Conservation (phyloP, 2,329 filamentous ascomycete genomes). For the Aspergillus caelatus region DNA sequence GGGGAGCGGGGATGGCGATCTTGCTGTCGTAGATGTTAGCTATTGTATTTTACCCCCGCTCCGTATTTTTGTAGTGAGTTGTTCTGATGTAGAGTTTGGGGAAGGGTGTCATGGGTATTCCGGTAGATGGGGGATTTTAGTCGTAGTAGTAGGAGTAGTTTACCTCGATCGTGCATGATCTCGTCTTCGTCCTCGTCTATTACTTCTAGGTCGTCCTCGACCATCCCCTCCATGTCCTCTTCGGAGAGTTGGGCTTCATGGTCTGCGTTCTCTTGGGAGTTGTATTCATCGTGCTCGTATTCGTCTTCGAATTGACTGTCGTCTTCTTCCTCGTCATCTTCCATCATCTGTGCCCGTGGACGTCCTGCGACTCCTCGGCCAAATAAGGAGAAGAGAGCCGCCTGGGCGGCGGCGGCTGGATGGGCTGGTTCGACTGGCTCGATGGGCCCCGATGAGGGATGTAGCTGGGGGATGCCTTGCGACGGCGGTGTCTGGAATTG, state of each 20-base stretch:
- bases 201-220: slow-evolving; percentile 23
- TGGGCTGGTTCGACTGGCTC: slow-evolving; percentile 26
- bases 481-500: slow-evolving; percentile 39
- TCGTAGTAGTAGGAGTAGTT: too few species aligned
- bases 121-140: too few species aligned
- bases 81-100: too few species aligned
- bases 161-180: slow-evolving; percentile 40
- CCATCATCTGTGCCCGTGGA: slow-evolving; percentile 15
- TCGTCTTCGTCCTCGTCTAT: slow-evolving; percentile 36
- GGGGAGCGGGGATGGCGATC: slow-evolving; percentile 41
- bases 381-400: slow-evolving; percentile 26
- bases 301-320: slow-evolving; percentile 23
- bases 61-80: too few species aligned
- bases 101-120: too few species aligned
- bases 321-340: slow-evolving; percentile 22
- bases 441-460: slow-evolving; percentile 31
- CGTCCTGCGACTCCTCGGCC: slow-evolving; percentile 17
- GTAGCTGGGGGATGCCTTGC: slow-evolving; percentile 29
- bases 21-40: slow-evolving; percentile 26
- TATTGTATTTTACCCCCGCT: not conserved
- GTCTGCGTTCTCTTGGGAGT: slow-evolving; percentile 4
- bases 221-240: slow-evolving; percentile 22
- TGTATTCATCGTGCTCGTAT: slow-evolving; percentile 11
- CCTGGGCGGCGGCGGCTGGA: slow-evolving; percentile 23
- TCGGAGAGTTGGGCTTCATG: slow-evolving; percentile 24